phyloP scores from a whole-genome alignment of 169 alveolate species.

The Theileria orientalis region DNA sequence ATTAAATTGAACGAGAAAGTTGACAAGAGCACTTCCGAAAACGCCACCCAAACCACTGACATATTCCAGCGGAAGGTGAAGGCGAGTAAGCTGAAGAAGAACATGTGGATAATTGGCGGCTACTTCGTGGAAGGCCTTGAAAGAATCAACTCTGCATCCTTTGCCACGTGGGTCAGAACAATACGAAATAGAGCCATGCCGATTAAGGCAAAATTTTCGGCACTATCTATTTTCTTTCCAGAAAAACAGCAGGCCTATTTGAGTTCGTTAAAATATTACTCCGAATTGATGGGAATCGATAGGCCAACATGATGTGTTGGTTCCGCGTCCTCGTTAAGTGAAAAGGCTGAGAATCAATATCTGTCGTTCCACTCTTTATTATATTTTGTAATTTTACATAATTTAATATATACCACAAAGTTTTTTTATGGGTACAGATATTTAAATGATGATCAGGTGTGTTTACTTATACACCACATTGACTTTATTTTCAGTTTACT shows the following conservation, averaged over 20 bases:
- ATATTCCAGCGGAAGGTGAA: slow-evolving; percentile 8
- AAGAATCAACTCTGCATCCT: slow-evolving; percentile 7
- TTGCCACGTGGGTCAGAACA: slow-evolving; percentile 32
- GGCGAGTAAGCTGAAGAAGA: slow-evolving; percentile 28
- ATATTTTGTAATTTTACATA: too few relatives aligned
- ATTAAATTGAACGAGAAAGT: neutral
- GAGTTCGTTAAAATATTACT: slow-evolving; percentile 42
- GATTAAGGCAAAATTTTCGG: slow-evolving; percentile 32
- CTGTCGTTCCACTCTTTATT: too few relatives aligned
- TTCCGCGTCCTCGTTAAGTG: neutral
- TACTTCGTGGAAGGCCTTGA: slow-evolving; percentile 43
- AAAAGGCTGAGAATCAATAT: neutral
- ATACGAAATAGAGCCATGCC: slow-evolving; percentile 57
- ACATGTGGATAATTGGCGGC: slow-evolving; percentile 57
- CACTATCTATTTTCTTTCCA: slow-evolving; percentile 35
- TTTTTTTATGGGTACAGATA: neutral
- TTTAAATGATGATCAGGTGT: neutral
- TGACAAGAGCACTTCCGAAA: neutral
- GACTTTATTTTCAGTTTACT: too few relatives aligned
- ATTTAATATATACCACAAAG: too few relatives aligned
- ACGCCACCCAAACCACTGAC: neutral
- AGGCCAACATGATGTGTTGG: too few relatives aligned
- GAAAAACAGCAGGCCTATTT: slow-evolving; percentile 42
- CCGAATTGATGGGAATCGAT: slow-evolving; percentile 10
- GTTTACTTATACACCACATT: neutral